Evolutionary conservation across 176 grass and related monocot genomes (phyloP).

Genomic region (Zoysia japonica): DNA sequence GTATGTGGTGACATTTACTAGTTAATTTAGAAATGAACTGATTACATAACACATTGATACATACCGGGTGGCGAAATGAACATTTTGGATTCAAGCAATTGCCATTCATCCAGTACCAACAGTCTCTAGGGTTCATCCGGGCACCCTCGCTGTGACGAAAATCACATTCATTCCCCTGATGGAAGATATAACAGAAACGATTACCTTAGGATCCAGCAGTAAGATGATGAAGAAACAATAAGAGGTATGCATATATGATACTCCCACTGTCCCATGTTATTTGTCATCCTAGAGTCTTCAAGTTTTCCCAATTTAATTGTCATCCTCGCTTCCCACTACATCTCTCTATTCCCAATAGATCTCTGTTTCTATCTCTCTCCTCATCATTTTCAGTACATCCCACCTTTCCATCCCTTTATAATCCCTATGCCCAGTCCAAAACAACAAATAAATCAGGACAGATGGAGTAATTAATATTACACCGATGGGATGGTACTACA

Average conservation of each 20-base stretch:
- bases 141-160: constrained; percentile 94
- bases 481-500: background rate
- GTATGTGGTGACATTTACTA: background rate
- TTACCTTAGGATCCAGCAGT: constrained; percentile 8
- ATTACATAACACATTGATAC: constrained; percentile 1
- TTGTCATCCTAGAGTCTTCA: too few species aligned
- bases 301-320: too few species aligned
- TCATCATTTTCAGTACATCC: too few species aligned
- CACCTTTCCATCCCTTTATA: too few species aligned
- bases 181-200: constrained; percentile 1
- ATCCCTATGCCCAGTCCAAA: too few species aligned
- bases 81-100: constrained; percentile 91
- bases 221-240: constrained; percentile 9
- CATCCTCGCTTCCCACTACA: too few species aligned
- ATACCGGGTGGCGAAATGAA: constrained; percentile 88
- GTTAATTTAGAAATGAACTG: background rate
- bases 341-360: too few species aligned
- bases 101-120: constrained; percentile 90
- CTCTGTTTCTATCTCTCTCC: too few species aligned
- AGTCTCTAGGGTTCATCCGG: constrained; percentile 89
- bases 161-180: constrained; percentile 88
- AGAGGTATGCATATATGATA: constrained; percentile 3
- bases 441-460: too few species aligned
- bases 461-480: too few species aligned
- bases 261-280: too few species aligned